Evolutionary conservation across 2,329 filamentous ascomycete species (phyloP), one percentile per base, ranked within the genome.

Genomic region (Emergomyces africanus): DNA sequence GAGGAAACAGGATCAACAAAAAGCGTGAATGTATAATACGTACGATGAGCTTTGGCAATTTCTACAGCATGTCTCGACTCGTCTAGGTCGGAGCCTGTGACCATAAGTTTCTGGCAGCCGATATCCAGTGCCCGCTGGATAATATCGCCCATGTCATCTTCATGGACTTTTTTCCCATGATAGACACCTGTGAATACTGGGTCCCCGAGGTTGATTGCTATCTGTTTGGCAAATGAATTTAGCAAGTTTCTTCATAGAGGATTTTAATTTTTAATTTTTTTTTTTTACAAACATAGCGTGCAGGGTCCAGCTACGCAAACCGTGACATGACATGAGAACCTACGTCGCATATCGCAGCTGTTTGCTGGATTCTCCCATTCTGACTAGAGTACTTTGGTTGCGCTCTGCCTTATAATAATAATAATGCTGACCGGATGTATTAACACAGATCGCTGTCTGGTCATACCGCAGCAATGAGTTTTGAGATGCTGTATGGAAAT

Each of bases 121-220:
- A 87, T 85, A 63, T 88, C 82, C 18, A 81, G 75, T 3, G 90
- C 90, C 64, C 94, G 82, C 63, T 86, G 78, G n/a, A 99, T 77
- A 30, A 99, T 88, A 64, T 84, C 86, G 44, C 72, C 67, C 28
- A 77, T 62, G 59, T 77, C 75, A 65, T 71, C 67, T 41, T 76
- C 72, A 60, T 77, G 75, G 54, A 78, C 78, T 68, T 88, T 80
- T 62, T 85, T 90, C 67, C 89, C 89, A 69, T 95, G 86, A 70
- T 97, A 95, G 48, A 82, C 75, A 56, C 94, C 94, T 53, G 83
- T 82, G 73, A 92, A 99, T 61, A 96, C 89, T 57, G 89, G 88
- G 69, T 99, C 94, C 57, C 91, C 88, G 59, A 99, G 82, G 73
- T 99, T 99, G 79, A 99, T 96, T 60, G 92, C 94, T 68, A 99